These are phyloP conservation scores for Durio zibethinus DNA, from an alignment of 345 rosid species.

Conservation along the genomic window DNA sequence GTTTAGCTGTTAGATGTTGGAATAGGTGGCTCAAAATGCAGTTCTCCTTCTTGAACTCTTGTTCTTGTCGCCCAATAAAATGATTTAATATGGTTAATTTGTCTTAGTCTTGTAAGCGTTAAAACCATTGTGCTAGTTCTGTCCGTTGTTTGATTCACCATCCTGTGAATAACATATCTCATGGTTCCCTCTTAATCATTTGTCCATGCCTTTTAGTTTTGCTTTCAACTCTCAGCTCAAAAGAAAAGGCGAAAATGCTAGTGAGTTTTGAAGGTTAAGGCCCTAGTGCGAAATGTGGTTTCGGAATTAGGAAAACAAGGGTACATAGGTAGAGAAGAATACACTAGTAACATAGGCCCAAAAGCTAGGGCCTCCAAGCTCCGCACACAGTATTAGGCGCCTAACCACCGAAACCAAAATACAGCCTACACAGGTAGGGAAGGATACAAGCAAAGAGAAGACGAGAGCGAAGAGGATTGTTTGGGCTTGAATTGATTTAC, in stretches of 20 bases:
- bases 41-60: conserved; percentile 1
- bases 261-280: no score
- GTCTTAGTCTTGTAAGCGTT: background rate
- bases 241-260: no score
- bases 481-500: conserved; percentile 26
- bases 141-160: background rate
- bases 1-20: conserved; percentile 8
- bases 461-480: conserved; percentile 23
- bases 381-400: conserved; percentile 71
- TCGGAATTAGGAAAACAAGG: no score
- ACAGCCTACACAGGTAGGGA: conserved; percentile 71
- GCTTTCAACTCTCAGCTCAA: no score
- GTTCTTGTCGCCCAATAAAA: conserved; percentile 6
- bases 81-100: background rate
- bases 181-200: background rate
- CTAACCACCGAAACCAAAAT: conserved; percentile 71
- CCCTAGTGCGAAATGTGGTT: no score
- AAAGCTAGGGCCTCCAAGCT: conserved; percentile 79
- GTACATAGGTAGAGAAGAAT: no score
- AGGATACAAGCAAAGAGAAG: conserved; percentile 78
- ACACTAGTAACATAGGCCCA: conserved; percentile 83
- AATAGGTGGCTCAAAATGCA: conserved; percentile 13
- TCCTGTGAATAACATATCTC: background rate
- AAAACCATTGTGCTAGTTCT: background rate
- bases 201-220: background rate